Evolutionary conservation across 176 grass and related monocot genomes (phyloP).

Genomic region (Musa beccarii): DNA sequence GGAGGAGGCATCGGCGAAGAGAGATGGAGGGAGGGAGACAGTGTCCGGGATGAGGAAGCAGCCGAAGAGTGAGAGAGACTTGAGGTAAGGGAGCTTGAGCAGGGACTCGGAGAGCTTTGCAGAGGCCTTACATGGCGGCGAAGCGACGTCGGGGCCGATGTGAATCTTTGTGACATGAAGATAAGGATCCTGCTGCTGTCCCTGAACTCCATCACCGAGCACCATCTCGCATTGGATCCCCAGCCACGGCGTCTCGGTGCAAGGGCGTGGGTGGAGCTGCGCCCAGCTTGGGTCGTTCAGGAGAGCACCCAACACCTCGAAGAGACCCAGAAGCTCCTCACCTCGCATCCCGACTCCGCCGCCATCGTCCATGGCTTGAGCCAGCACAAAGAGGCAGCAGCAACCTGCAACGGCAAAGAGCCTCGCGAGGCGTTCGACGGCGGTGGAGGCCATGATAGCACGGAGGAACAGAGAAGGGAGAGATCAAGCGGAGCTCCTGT

Average conservation of each 20-base stretch:
- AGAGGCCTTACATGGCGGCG: slow-evolving; percentile 38
- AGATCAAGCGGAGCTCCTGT: not conserved
- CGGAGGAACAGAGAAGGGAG: not conserved
- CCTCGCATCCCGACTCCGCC: slow-evolving; percentile 28
- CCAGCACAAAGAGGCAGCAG: slow-evolving; percentile 12
- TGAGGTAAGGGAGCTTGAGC: slow-evolving; percentile 59
- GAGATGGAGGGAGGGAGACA: slow-evolving; percentile 28
- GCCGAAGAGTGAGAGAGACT: slow-evolving; percentile 55
- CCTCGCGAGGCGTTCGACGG: not conserved
- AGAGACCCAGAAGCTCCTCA: slow-evolving; percentile 54
- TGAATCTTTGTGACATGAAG: slow-evolving; percentile 70
- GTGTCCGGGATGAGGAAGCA: slow-evolving; percentile 30
- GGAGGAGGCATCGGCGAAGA: slow-evolving; percentile 40
- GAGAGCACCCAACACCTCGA: slow-evolving; percentile 44
- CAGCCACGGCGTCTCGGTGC: slow-evolving; percentile 74
- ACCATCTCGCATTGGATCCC: slow-evolving; percentile 57
- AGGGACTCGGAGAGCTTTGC: slow-evolving; percentile 36
- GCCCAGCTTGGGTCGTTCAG: slow-evolving; percentile 51
- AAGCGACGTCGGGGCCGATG: slow-evolving; percentile 58
- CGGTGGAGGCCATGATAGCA: not conserved
- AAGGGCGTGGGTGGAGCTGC: slow-evolving; percentile 62
- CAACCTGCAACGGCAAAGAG: slow-evolving; percentile 1
- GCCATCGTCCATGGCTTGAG: slow-evolving; percentile 13
- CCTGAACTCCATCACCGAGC: not conserved
- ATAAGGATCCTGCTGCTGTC: slow-evolving; percentile 22